Evolutionary conservation across 1,284 basidiomycete genomes (phyloP), one percentile per base, ranked within the genome.

Genomic region (Boletus smithii): DNA sequence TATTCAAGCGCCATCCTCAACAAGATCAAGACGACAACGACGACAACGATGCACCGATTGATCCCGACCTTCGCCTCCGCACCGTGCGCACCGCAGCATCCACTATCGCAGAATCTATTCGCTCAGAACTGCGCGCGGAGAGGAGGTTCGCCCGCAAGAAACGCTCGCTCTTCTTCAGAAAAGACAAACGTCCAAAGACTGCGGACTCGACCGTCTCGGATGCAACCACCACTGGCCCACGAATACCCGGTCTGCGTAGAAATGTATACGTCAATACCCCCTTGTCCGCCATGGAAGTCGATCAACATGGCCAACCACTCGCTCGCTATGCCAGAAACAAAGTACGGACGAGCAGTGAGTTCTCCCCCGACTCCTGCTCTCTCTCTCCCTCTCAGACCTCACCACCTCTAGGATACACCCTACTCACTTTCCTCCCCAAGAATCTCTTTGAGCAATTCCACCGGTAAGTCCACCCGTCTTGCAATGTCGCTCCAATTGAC

Each of bases 391-490:
- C 43, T n/a, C n/a, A n/a, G n/a, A 24, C 34, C 56, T 42, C 56
- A 16, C 51, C 54, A 42, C 50, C 44, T 42, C 29, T 18, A 65
- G 90, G 97, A 69, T 98, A 97, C 70, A 97, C 94, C 26, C 65
- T 92, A 50, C 46, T 95, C 54, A 91, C 93, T 4, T 98, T 97
- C 66, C 61, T 97, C 38, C 95, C 95, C n/a, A 93, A 91, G 76
- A 95, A 95, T 65, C 69, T 95, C 53, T 88, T 84, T 54, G 91
- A 95, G 69, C 93, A 97, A 63, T 95, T 97, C 64, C 77, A 87
- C 57, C 79, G 91, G 85, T 81, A 47, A 48, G 75, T 69, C 17
- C 18, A 2, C 8, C n/a, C 0, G 1, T 29, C 18, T 5, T 26
- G 2, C 16, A 3, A 7, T 8, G n/a, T 7, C 5, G 7, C 24